These are phyloP conservation scores for Pseudotulostoma volvatum DNA, from an alignment of 495 filamentous ascomycete genomes.

Conservation along the genomic window DNA sequence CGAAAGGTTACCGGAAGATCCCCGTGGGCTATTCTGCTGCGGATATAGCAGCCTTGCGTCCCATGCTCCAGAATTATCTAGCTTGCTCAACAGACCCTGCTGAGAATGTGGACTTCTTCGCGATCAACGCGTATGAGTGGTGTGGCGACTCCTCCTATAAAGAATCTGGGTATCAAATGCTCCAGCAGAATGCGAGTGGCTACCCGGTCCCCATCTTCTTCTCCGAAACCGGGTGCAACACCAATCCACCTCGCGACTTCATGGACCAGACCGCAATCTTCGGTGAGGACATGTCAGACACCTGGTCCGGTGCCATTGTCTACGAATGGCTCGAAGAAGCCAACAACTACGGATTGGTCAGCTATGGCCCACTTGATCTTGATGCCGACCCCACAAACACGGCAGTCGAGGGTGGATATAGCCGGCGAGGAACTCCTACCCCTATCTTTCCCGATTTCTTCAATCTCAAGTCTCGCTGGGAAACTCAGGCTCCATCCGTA, in stretches of 20 bases:
- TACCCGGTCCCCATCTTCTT: conserved; percentile 73
- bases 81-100: conserved; percentile 52
- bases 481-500: conserved; percentile 50
- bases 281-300: conserved; percentile 47
- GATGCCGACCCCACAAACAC: conserved; percentile 26
- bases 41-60: conserved; percentile 64
- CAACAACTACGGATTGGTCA: conserved; percentile 74
- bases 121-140: conserved; percentile 81
- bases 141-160: conserved; percentile 49
- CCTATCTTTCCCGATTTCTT: conserved; percentile 60
- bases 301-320: conserved; percentile 71
- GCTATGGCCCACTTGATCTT: conserved; percentile 40
- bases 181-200: conserved; percentile 39
- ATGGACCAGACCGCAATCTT: conserved; percentile 65
- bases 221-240: conserved; percentile 68
- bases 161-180: conserved; percentile 51
- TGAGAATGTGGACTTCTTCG: conserved; percentile 69
- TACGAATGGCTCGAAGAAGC: conserved; percentile 85
- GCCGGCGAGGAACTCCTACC: conserved; percentile 53
- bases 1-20: conserved; percentile 65
- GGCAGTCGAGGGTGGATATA: conserved; percentile 45
- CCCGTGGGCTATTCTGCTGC: conserved; percentile 84
- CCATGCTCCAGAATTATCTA: conserved; percentile 79
- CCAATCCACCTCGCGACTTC: conserved; percentile 49
- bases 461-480: conserved; percentile 66